Conservation (phyloP, 176 grass and related monocot genomes). For the Elaeis guineensis region DNA sequence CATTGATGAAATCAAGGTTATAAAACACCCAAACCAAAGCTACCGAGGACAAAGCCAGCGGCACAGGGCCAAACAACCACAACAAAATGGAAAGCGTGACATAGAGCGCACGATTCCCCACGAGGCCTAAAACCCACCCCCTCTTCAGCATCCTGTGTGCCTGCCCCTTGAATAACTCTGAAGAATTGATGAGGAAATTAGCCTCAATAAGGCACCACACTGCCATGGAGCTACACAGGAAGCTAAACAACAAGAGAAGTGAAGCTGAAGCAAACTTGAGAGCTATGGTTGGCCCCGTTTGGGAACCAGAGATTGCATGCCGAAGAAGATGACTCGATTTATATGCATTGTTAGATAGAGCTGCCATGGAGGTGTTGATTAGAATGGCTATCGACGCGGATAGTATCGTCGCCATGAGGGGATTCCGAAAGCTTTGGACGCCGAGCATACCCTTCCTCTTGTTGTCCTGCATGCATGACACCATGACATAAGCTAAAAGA, state of each 20-base stretch:
- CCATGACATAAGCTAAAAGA: background rate
- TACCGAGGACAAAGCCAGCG: slow-evolving; percentile 25
- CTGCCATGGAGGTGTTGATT: slow-evolving; percentile 22
- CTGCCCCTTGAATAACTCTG: slow-evolving; percentile 6
- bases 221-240: slow-evolving; percentile 27
- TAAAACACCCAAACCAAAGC: slow-evolving; percentile 27
- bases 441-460: slow-evolving; percentile 28
- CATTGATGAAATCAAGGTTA: slow-evolving; percentile 15
- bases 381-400: slow-evolving; percentile 30
- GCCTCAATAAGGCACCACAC: slow-evolving; percentile 28
- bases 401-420: slow-evolving; percentile 34
- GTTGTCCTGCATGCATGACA: slow-evolving; percentile 22
- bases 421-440: slow-evolving; percentile 30
- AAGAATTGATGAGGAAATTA: slow-evolving; percentile 29
- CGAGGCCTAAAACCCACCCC: slow-evolving; percentile 22
- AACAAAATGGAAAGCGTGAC: slow-evolving; percentile 22
- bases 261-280: slow-evolving; percentile 25
- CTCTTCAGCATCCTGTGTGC: slow-evolving; percentile 26
- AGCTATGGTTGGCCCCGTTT: slow-evolving; percentile 14
- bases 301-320: slow-evolving; percentile 23
- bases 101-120: slow-evolving; percentile 26
- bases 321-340: slow-evolving; percentile 7
- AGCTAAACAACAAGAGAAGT: slow-evolving; percentile 29
- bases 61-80: slow-evolving; percentile 33
- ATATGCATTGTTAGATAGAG: slow-evolving; percentile 35